Percentiles rank a stretch among this genome's conserved stretches.
phyloP scores from a whole-genome alignment of 192 early-diverging fungal genomes.

The Linnemannia schmuckeri region DNA sequence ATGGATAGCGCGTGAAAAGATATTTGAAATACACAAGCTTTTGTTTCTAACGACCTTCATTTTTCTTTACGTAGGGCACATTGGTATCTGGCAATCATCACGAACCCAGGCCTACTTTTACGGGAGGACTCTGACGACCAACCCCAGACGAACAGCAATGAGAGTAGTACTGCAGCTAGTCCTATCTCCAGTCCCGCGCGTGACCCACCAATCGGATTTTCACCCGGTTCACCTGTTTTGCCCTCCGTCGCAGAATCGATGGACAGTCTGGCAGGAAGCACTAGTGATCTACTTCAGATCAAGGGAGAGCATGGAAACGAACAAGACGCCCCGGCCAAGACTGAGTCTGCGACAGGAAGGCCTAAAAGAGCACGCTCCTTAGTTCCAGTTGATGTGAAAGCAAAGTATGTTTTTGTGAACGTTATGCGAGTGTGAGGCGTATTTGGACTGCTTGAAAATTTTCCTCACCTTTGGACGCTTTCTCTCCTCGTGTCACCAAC shows the following conservation, averaged over 20 bases:
- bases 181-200: background rate
- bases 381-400: conserved; percentile 25
- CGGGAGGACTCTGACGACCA: background rate
- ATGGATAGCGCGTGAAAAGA: background rate
- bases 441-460: background rate
- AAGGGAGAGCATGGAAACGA: background rate
- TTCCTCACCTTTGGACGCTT: background rate
- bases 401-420: conserved; percentile 15
- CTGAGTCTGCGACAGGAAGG: background rate
- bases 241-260: background rate
- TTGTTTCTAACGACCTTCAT: background rate
- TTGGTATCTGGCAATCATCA: conserved; percentile 88
- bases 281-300: background rate
- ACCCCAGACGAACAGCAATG: too few species aligned
- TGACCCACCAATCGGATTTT: background rate
- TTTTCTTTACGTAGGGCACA: conserved; percentile 66
- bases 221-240: background rate
- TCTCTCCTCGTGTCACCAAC: background rate
- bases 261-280: background rate
- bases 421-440: background rate
- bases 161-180: background rate
- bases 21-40: background rate
- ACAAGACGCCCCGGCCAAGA: background rate
- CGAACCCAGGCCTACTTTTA: conserved; percentile 72
- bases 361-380: conserved; percentile 20